These are phyloP conservation scores for Colletotrichum cuscutae DNA, from an alignment of 2,329 filamentous ascomycete species.

Conservation along the genomic window DNA sequence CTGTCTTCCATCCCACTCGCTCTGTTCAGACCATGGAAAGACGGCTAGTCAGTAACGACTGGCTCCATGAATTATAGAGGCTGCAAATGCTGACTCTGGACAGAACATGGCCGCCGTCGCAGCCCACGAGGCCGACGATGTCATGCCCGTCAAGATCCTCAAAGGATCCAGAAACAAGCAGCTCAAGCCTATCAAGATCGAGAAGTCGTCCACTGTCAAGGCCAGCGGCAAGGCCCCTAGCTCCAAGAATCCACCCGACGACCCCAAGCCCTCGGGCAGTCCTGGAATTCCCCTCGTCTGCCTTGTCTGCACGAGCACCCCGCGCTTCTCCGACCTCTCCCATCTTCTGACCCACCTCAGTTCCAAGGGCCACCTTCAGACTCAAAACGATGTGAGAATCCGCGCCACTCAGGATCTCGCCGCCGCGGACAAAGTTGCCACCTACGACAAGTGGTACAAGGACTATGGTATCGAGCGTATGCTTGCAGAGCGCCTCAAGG, in stretches of 20 bases:
- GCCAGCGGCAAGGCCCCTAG: background rate
- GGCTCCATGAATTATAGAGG: background rate
- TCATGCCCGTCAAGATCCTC: background rate
- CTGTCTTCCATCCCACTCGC: constrained; percentile 13
- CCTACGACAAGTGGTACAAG: constrained; percentile 84
- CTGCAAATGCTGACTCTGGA: constrained; percentile 28
- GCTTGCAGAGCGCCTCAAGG: constrained; percentile 80
- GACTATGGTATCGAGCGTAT: constrained; percentile 76
- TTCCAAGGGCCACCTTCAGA: constrained; percentile 90
- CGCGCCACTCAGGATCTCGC: constrained; percentile 73
- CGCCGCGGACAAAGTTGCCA: constrained; percentile 70
- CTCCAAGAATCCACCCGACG: constrained; percentile 35
- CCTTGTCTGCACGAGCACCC: constrained; percentile 83
- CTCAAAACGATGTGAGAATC: constrained; percentile 84
- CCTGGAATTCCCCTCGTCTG: constrained; percentile 76
- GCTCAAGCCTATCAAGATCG: background rate
- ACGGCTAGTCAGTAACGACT: constrained; percentile 29
- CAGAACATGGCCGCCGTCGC: constrained; percentile 50
- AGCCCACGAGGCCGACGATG: constrained; percentile 9
- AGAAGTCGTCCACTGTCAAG: background rate
- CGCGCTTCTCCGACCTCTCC: constrained; percentile 88
- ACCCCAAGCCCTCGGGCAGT: constrained; percentile 9
- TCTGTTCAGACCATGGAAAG: constrained; percentile 15
- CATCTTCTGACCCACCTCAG: constrained; percentile 92
- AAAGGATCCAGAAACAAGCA: constrained; percentile 11